Percentiles rank a stretch among this genome's conserved stretches.
Evolutionary conservation across 2,329 filamentous ascomycete species (phyloP).

Genomic region (Colletotrichum ledebouriae): DNA sequence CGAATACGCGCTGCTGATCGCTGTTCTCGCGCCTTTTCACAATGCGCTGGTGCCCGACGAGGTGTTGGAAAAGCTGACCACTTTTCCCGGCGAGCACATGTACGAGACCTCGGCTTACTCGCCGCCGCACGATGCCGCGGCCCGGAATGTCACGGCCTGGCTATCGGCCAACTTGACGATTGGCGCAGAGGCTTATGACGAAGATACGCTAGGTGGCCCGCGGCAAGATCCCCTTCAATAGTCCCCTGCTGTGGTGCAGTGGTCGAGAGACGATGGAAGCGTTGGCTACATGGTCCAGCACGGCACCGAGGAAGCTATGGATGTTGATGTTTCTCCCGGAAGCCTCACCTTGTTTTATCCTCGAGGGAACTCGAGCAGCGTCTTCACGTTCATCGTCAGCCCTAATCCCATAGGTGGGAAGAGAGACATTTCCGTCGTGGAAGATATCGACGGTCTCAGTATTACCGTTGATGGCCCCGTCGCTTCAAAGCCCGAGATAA

Average conservation of each 20-base stretch:
- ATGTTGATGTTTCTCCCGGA: constrained; percentile 56
- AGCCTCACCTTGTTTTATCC: constrained; percentile 67
- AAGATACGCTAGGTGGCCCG: constrained; percentile 68
- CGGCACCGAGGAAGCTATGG: constrained; percentile 55
- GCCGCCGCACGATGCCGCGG: constrained; percentile 68
- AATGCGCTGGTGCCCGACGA: constrained; percentile 58
- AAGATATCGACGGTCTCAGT: constrained; percentile 61
- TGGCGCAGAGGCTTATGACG: constrained; percentile 69
- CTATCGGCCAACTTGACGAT: constrained; percentile 69
- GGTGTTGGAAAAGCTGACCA: constrained; percentile 55
- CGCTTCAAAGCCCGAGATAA: constrained; percentile 43
- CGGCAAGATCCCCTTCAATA: constrained; percentile 64
- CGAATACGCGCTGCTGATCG: constrained; percentile 67
- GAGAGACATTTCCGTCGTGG: constrained; percentile 58
- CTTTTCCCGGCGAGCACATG: constrained; percentile 66
- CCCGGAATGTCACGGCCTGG: constrained; percentile 71
- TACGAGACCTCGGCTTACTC: constrained; percentile 67
- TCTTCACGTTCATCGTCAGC: constrained; percentile 64
- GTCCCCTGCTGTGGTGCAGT: constrained; percentile 71
- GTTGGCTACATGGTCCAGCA: constrained; percentile 53
- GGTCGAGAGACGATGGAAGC: constrained; percentile 56
- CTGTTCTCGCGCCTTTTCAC: constrained; percentile 65
- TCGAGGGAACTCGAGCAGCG: constrained; percentile 59
- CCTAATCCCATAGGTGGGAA: constrained; percentile 56
- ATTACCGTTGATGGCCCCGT: constrained; percentile 60